A percentile compares a stretch with the other conserved stretches of the same genome.
These are phyloP conservation scores for Termitomyces sp. DNA, from an alignment of 768 basidiomycete genomes.

Conservation along the genomic window DNA sequence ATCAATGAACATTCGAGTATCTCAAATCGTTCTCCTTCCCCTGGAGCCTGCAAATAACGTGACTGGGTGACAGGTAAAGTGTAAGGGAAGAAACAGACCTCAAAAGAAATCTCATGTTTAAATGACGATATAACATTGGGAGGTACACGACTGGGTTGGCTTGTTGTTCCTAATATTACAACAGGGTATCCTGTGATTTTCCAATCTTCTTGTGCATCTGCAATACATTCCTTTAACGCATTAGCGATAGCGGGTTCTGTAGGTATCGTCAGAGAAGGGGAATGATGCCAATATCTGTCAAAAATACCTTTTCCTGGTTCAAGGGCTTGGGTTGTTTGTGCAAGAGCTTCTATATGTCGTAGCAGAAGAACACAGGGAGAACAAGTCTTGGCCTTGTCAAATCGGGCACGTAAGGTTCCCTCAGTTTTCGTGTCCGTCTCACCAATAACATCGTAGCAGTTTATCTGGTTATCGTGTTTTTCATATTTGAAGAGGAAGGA, in stretches of 20 bases:
- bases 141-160: constrained; percentile 63
- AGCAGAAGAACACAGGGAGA: constrained; percentile 85
- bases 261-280: not conserved
- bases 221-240: constrained; percentile 61
- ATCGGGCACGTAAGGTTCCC: constrained; percentile 62
- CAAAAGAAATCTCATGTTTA: constrained; percentile 79
- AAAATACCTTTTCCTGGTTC: constrained; percentile 64
- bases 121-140: constrained; percentile 64
- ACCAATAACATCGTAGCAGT: constrained; percentile 80
- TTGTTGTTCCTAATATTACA: constrained; percentile 71
- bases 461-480: constrained; percentile 54
- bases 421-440: constrained; percentile 78
- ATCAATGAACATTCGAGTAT: constrained; percentile 50
- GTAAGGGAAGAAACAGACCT: constrained; percentile 41
- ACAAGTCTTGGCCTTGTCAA: constrained; percentile 74
- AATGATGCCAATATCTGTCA: not conserved
- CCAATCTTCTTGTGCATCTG: constrained; percentile 53
- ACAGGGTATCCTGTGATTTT: constrained; percentile 65
- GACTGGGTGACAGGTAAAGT: not conserved
- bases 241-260: constrained; percentile 59
- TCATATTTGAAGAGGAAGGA: not conserved
- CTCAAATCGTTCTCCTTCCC: constrained; percentile 65
- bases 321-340: constrained; percentile 58
- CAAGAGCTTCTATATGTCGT: constrained; percentile 77
- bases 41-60: constrained; percentile 58